Conservation (phyloP, 1,139 yeast species). For the Pichia sp. region DNA sequence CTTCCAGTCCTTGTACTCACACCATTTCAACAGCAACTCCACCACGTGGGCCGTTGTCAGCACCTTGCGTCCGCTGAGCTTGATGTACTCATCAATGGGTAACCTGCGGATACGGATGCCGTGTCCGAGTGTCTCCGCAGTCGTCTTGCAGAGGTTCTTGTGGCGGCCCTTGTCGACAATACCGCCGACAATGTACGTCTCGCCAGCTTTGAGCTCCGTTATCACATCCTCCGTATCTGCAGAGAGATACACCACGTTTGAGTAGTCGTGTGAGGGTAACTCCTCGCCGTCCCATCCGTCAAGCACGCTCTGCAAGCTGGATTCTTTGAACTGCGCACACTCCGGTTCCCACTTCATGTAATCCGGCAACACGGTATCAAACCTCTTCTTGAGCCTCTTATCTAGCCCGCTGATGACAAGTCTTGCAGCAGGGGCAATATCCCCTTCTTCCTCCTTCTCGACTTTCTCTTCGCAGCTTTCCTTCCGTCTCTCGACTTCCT, state of each 20-base stretch:
- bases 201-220: conserved; percentile 56
- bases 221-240: conserved; percentile 80
- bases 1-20: conserved; percentile 78
- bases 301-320: conserved; percentile 36
- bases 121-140: conserved; percentile 57
- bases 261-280: conserved; percentile 24
- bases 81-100: conserved; percentile 84
- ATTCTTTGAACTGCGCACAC: conserved; percentile 50
- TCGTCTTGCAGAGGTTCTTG: conserved; percentile 73
- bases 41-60: conserved; percentile 93
- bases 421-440: conserved; percentile 45
- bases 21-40: conserved; percentile 78
- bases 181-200: conserved; percentile 88
- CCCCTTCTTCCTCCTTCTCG: not conserved
- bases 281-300: conserved; percentile 9
- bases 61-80: conserved; percentile 80
- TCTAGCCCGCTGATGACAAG: conserved; percentile 63
- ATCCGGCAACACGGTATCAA: conserved; percentile 55
- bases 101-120: conserved; percentile 72
- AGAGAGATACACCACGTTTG: conserved; percentile 65
- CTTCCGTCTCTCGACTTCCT: conserved; percentile 8
- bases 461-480: not conserved
- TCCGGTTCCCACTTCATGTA: conserved; percentile 60
- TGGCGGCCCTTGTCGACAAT: conserved; percentile 94
- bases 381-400: conserved; percentile 61